Base-by-base conservation (phyloP, 2,329 filamentous ascomycete species). In the Colletotrichum salicis region DNA sequence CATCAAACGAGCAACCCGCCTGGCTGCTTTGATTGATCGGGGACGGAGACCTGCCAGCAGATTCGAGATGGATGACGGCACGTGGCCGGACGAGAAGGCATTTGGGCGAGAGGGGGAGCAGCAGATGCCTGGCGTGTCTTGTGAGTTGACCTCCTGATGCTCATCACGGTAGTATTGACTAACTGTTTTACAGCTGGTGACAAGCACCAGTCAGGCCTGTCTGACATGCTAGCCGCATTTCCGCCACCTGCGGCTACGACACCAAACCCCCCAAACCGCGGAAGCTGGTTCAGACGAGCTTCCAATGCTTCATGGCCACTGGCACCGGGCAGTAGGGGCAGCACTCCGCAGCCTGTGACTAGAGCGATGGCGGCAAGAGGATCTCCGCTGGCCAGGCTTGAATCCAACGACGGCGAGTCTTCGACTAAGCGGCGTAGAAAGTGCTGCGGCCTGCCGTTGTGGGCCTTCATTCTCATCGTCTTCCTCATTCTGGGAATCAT, bases 1-100 rank as follows among this genome's bases (percentile, higher is more conserved):
- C 72, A 98, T 99, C 75, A 89, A 91, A 77, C 90, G 96, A 76
- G 96, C 96, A 12, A 98, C 96, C 0, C 91, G 90, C 75, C 85
- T 98, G 48, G 96, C 95, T 19, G 90, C 94, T 0, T 95, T 97
- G 82, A 91, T 99, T 70, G 96, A 98, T 77, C 91, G 91, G 75
- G 96, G 96, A 13, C 92, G 85, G 74, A 84, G 90, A 75, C 90
- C 90, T 33, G 89, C 84, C 27, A 92, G 90, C 76, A 86, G 87
- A 19, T 82, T 90, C 60, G 86, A 89, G 54, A 56, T 70, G 55
- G 86, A 88, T 24, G 78, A 90, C 15, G 82, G 83, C 52, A 85
- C 87, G 73, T 90, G 86, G 70, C 83, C 86, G 1, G 81, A 84
- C 24, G 85, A 86, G 59, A 82, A 84, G 73, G 81, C 80, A 64